A percentile compares a stretch with the other conserved stretches of the same genome.
Conservation (phyloP, 257 asterid genomes). For the Coffea canephora region DNA sequence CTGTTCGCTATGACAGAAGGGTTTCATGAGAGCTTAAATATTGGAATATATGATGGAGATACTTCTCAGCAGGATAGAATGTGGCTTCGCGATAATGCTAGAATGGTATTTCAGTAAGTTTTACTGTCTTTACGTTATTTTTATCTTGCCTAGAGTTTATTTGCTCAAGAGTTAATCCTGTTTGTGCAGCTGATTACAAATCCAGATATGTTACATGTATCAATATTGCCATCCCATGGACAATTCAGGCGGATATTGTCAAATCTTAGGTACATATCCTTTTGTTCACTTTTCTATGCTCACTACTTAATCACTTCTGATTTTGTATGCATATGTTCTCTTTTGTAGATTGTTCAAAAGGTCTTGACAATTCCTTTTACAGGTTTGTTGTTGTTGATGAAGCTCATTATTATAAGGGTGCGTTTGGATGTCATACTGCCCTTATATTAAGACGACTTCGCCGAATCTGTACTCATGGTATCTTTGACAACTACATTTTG, state of each 20-base stretch:
- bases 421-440: constrained; percentile 93
- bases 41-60: constrained; percentile 96
- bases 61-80: constrained; percentile 78
- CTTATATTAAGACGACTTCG: constrained; percentile 88
- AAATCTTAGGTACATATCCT: constrained; percentile 64
- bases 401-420: constrained; percentile 90
- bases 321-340: neutral
- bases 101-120: constrained; percentile 60
- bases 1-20: constrained; percentile 54
- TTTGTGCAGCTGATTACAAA: constrained; percentile 83
- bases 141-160: neutral
- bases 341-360: constrained; percentile 13
- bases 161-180: constrained; percentile 25
- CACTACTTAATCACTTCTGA: neutral
- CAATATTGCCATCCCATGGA: constrained; percentile 82
- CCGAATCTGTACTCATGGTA: constrained; percentile 90
- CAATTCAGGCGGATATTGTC: constrained; percentile 76
- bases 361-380: constrained; percentile 10
- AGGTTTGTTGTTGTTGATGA: constrained; percentile 88
- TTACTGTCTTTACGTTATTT: constrained; percentile 22
- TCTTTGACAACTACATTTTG: constrained; percentile 18
- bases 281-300: constrained; percentile 1
- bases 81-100: constrained; percentile 83
- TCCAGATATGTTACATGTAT: constrained; percentile 94
- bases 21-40: constrained; percentile 55